Conservation (phyloP, 768 basidiomycete species). For the Kockovaella imperatae region DNA sequence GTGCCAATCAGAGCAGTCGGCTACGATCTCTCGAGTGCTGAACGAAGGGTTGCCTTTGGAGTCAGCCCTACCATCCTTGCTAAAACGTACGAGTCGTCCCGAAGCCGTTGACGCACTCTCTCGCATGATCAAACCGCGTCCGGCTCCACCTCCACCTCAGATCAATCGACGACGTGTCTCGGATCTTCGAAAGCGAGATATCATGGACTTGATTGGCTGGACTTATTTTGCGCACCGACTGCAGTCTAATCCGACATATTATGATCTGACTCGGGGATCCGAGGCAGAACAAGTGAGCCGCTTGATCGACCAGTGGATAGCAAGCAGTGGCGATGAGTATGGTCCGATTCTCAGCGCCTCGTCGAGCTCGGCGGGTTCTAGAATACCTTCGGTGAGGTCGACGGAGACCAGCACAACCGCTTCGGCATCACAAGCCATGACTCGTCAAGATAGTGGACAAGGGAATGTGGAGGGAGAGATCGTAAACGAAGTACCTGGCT, state of each 20-base stretch:
- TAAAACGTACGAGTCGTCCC: constrained; percentile 46
- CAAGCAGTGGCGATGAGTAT: neutral
- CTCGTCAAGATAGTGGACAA: no score
- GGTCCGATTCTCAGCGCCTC: no score
- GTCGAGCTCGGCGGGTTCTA: no score
- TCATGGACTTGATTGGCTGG: constrained; percentile 68
- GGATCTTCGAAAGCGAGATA: constrained; percentile 56
- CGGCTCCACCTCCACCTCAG: constrained; percentile 12
- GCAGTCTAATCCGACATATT: constrained; percentile 74
- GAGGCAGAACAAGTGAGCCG: constrained; percentile 59
- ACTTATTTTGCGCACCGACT: constrained; percentile 70
- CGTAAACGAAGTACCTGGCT: no score
- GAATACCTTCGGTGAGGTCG: no score
- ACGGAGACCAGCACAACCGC: no score
- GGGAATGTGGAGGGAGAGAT: no score
- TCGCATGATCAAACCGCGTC: constrained; percentile 15
- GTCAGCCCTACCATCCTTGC: constrained; percentile 53
- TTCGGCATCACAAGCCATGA: no score
- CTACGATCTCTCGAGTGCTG: constrained; percentile 73
- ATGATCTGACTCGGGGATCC: constrained; percentile 52
- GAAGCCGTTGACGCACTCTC: constrained; percentile 10
- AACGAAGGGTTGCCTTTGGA: constrained; percentile 84
- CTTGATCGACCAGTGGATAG: constrained; percentile 54
- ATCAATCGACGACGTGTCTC: constrained; percentile 33
- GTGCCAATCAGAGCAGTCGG: constrained; percentile 77